Evolutionary conservation across 768 basidiomycete genomes (phyloP).

Genomic region (Serendipita sp.): DNA sequence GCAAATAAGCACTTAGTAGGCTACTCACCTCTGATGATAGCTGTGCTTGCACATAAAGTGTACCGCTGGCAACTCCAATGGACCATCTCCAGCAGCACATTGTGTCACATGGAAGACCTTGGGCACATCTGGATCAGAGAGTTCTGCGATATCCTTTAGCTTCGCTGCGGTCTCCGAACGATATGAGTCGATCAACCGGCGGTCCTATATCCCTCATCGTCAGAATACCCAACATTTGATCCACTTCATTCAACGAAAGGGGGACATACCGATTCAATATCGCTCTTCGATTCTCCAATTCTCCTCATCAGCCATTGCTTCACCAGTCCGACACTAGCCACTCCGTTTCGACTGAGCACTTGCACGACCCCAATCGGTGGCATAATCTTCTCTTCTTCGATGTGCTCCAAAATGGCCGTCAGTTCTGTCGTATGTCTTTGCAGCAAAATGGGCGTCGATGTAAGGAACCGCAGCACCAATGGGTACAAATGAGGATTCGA

Average conservation of each 20-base stretch:
- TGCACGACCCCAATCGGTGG: slow-evolving; percentile 83
- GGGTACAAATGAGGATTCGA: slow-evolving; percentile 64
- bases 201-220: slow-evolving; percentile 40
- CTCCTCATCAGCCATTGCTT: slow-evolving; percentile 78
- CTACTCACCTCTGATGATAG: slow-evolving; percentile 54
- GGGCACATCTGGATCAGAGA: slow-evolving; percentile 63
- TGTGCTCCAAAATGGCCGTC: slow-evolving; percentile 49
- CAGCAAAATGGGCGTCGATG: slow-evolving; percentile 60
- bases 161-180: slow-evolving; percentile 68
- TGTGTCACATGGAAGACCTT: slow-evolving; percentile 88
- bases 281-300: slow-evolving; percentile 54
- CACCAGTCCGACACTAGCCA: slow-evolving; percentile 81
- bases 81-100: slow-evolving; percentile 77
- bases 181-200: slow-evolving; percentile 75
- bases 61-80: slow-evolving; percentile 80
- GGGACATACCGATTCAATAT: slow-evolving; percentile 61
- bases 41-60: slow-evolving; percentile 99
- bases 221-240: background rate
- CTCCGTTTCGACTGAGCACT: slow-evolving; percentile 71
- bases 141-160: slow-evolving; percentile 62
- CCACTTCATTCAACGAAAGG: slow-evolving; percentile 6
- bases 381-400: slow-evolving; percentile 71
- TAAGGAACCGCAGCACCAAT: slow-evolving; percentile 78
- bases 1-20: background rate
- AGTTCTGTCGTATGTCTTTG: slow-evolving; percentile 57